Conservation (phyloP, 2,329 filamentous ascomycete species). For the Capronia coronata region DNA sequence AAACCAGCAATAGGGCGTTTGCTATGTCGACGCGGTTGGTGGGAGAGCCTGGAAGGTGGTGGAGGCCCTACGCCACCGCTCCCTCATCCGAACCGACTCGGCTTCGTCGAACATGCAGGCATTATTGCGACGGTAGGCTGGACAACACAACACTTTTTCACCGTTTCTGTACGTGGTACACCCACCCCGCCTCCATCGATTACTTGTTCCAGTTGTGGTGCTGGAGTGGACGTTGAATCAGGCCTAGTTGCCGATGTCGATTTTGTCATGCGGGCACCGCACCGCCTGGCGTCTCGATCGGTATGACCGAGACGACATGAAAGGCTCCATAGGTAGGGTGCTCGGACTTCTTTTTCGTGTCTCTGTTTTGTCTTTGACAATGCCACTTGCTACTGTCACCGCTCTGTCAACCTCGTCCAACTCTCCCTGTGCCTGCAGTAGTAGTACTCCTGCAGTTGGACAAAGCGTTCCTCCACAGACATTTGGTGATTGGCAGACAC, state of each 20-base stretch:
- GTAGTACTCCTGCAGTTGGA: conserved; percentile 20
- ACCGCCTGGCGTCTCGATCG: conserved; percentile 10
- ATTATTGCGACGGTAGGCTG: background rate
- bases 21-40: conserved; percentile 9
- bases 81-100: conserved; percentile 5
- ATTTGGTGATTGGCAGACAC: conserved; percentile 14
- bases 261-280: conserved; percentile 12
- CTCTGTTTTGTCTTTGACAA: conserved; percentile 10
- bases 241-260: conserved; percentile 10
- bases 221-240: conserved; percentile 4
- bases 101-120: conserved; percentile 3
- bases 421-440: conserved; percentile 15
- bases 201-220: background rate
- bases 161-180: background rate
- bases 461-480: conserved; percentile 15
- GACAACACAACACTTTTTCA: conserved; percentile 1
- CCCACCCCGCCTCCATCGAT: conserved; percentile 4
- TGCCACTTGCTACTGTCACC: conserved; percentile 14
- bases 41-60: conserved; percentile 11
- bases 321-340: conserved; percentile 9
- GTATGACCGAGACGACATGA: conserved; percentile 9
- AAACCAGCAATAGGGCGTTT: conserved; percentile 1
- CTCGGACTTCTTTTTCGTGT: conserved; percentile 14
- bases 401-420: conserved; percentile 15
- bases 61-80: conserved; percentile 10